Conservation (phyloP, 371 early-diverging fungal species). For the Phascolomyces articulosus region DNA sequence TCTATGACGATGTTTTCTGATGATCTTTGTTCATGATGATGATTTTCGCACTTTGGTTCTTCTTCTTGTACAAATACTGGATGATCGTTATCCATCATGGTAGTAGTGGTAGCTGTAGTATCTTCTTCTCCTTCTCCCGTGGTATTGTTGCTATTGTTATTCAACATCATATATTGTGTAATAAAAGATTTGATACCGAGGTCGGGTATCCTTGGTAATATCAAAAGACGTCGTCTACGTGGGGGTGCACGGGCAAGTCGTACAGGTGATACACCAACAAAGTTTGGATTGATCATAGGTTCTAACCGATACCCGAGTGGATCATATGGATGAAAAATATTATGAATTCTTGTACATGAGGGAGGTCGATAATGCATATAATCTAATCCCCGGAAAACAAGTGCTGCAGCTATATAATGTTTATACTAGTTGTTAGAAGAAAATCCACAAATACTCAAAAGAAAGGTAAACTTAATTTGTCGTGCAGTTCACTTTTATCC, state of each 20-base stretch:
- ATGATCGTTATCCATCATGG: too few relatives aligned
- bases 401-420: constrained; percentile 43
- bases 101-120: neutral
- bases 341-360: constrained; percentile 52
- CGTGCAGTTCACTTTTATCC: too few relatives aligned
- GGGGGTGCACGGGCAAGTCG: constrained; percentile 17
- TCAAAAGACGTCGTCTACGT: constrained; percentile 13
- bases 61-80: too few relatives aligned
- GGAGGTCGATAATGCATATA: constrained; percentile 58
- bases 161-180: constrained; percentile 7
- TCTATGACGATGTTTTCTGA: too few relatives aligned
- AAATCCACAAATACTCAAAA: too few relatives aligned
- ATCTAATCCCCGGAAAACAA: constrained; percentile 64
- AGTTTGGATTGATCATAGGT: constrained; percentile 60
- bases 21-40: neutral
- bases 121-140: neutral
- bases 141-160: too few relatives aligned
- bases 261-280: constrained; percentile 57
- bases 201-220: constrained; percentile 29
- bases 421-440: neutral
- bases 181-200: constrained; percentile 33
- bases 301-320: constrained; percentile 74
- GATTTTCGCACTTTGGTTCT: neutral
- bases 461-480: too few relatives aligned
- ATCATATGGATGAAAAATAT: constrained; percentile 73